Evolutionary conservation across 1,139 yeast genomes (phyloP), one percentile per base, ranked within the genome.

Genomic region (Meyerozyma smithsonii): DNA sequence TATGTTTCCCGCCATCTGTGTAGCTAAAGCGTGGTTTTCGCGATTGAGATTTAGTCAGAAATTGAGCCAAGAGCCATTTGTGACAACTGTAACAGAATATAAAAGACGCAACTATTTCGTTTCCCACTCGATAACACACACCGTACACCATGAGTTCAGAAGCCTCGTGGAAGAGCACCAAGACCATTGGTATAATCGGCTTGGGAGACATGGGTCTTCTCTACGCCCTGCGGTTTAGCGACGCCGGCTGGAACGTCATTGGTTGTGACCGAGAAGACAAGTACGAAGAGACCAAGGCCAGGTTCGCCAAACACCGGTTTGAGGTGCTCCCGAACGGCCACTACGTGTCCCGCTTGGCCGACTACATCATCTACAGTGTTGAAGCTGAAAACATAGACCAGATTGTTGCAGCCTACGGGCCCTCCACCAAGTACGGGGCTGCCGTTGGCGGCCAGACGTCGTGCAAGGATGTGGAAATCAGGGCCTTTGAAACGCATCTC

Each of bases 381-480:
- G 97, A 90, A 57, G 95, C 96, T 1, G 96, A 82, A 50, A 78
- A 80, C 53, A 83, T 92, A 37, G 79, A 70, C 38, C 70, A 72
- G 44, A 85, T 90, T 35, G 96, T 89, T 5, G 56, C 77, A 5
- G 38, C 65, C 26, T 92, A 89, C 58, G 97, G 96, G 0, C 94
- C 96, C 0, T 71, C 96, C 0, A 83, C 96, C 4, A 92, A 89
- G 58, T 64, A 78, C 12, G 95, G 95, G 3, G 84, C 96, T 4
- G 78, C 89, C 38, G 96, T 92, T 8, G 98, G 98, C n/a, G 98
- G 98, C 4, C 98, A 92, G 60, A 90, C 98, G 0, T 86, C 96
- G 5, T 92, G 97, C 64, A 92, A 92, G 56, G 83, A 79, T 15
- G 95, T 95, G 0, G 98, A 92, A 57, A 84, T 92, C 34, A 70